Evolutionary conservation across 306 rosid genomes (phyloP).

Genomic region (Lupinus albus): DNA sequence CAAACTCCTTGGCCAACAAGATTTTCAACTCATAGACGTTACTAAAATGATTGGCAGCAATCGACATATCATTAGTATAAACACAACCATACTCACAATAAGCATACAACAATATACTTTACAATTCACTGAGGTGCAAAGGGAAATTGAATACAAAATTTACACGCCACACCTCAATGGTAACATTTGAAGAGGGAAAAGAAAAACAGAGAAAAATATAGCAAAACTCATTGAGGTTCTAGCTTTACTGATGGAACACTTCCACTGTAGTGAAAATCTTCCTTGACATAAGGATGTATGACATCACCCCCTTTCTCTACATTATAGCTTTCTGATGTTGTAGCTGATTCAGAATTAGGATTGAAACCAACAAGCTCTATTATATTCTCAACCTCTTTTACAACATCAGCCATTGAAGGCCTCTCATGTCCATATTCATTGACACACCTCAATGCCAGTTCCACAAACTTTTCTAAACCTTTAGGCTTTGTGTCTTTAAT

Average conservation of each 20-base stretch:
- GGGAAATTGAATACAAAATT: too few species aligned
- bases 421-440: conserved; percentile 59
- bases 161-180: not conserved
- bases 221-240: conserved; percentile 48
- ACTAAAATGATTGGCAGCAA: too few species aligned
- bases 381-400: conserved; percentile 71
- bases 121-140: too few species aligned
- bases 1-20: too few species aligned
- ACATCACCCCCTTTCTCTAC: conserved; percentile 21
- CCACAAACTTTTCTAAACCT: conserved; percentile 63
- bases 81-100: too few species aligned
- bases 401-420: conserved; percentile 77
- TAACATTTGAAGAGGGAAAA: conserved; percentile 25
- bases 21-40: too few species aligned
- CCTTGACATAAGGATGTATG: conserved; percentile 48
- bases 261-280: conserved; percentile 51
- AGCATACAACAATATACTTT: too few species aligned
- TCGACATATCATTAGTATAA: too few species aligned
- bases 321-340: conserved; percentile 51
- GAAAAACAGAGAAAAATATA: conserved; percentile 6
- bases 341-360: conserved; percentile 53
- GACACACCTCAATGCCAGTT: conserved; percentile 66
- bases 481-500: conserved; percentile 42
- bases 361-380: conserved; percentile 58
- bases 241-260: conserved; percentile 47